phyloP scores from a whole-genome alignment of 176 grass and related monocot genomes.

The barley (Hordeum vulgare) region DNA sequence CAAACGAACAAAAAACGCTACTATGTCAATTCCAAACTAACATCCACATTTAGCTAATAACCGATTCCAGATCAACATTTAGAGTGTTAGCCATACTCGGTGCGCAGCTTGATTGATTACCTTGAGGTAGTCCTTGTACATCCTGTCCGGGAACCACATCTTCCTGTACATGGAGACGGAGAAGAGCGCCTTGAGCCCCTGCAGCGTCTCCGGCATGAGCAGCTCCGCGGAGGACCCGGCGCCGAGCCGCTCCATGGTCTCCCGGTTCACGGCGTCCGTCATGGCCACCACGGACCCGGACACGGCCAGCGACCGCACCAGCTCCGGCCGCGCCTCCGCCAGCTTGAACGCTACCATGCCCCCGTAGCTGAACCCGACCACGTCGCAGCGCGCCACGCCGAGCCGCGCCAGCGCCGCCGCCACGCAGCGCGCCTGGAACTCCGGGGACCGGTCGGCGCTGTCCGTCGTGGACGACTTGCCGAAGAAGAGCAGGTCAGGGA shows the following conservation, averaged over 20 bases:
- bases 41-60: not conserved
- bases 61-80: not conserved
- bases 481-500: constrained; percentile 92
- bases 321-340: constrained; percentile 61
- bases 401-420: constrained; percentile 52
- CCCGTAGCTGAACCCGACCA: constrained; percentile 95
- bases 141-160: constrained; percentile 77
- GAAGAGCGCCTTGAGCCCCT: constrained; percentile 72
- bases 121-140: constrained; percentile 88
- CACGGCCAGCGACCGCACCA: constrained; percentile 70
- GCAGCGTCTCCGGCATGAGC: constrained; percentile 69
- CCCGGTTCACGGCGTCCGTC: constrained; percentile 74
- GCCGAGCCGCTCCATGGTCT: constrained; percentile 47
- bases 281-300: constrained; percentile 77
- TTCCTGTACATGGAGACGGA: constrained; percentile 73
- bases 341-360: constrained; percentile 96
- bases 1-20: not conserved
- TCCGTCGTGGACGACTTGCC: constrained; percentile 42
- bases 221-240: constrained; percentile 59
- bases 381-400: constrained; percentile 62
- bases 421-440: constrained; percentile 68
- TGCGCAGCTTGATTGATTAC: constrained; percentile 15
- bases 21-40: not conserved
- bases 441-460: constrained; percentile 61
- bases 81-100: not conserved